These are phyloP conservation scores for Eudorina sp. DNA, from an alignment of 139 green algal species.

Conservation along the genomic window DNA sequence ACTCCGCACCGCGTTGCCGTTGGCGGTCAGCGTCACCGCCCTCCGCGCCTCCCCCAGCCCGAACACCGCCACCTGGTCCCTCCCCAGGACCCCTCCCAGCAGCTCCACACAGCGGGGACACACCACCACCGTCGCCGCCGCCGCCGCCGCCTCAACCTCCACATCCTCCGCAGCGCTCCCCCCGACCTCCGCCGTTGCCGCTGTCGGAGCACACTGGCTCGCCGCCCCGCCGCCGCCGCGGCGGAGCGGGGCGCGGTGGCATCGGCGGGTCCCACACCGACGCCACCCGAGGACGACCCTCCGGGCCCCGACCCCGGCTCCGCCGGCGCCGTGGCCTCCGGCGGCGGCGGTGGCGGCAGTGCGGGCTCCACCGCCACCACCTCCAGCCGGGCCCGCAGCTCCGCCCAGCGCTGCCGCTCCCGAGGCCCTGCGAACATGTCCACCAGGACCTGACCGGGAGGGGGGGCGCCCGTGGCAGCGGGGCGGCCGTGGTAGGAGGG, in stretches of 20 bases:
- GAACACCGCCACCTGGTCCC: conserved; percentile 62
- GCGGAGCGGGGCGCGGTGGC: no score
- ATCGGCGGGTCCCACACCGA: no score
- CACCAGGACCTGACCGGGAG: conserved; percentile 50
- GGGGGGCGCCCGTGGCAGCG: background rate
- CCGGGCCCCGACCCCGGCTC: no score
- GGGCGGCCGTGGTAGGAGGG: background rate
- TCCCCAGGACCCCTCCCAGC: background rate
- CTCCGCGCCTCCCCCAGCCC: conserved; percentile 57
- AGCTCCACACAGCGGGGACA: background rate
- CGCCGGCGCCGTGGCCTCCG: background rate
- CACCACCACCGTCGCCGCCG: background rate
- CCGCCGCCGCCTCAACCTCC: background rate
- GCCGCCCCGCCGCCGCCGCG: no score
- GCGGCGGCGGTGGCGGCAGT: background rate
- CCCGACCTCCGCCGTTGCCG: no score
- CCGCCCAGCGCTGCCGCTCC: conserved; percentile 58
- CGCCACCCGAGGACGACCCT: no score
- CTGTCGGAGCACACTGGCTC: no score
- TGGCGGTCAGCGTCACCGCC: conserved; percentile 70
- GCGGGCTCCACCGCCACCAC: conserved; percentile 37
- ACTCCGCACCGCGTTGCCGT: conserved; percentile 58
- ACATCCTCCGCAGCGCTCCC: no score
- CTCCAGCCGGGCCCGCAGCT: conserved; percentile 42
- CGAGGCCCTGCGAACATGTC: conserved; percentile 50